phyloP scores from a whole-genome alignment of 2,329 filamentous ascomycete genomes.

The Lizonia empirigonia region DNA sequence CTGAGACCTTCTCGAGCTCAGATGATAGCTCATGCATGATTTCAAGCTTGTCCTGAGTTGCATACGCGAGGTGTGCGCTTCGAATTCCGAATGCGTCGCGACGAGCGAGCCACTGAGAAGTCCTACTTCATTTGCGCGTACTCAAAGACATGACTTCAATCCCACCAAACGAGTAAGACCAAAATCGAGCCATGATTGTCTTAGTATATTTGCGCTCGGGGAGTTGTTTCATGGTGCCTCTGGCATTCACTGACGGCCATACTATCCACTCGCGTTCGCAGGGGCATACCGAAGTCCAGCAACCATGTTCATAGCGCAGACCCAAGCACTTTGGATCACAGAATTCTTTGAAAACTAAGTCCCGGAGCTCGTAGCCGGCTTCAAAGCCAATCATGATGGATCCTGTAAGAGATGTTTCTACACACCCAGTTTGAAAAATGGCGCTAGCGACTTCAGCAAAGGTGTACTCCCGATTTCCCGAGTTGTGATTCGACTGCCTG shows the following conservation, averaged over 20 bases:
- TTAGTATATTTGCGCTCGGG: too few species aligned
- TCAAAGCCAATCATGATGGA: constrained; percentile 5
- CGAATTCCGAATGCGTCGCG: neutral
- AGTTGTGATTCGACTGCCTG: constrained; percentile 39
- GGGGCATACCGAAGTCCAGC: constrained; percentile 48
- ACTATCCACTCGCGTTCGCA: constrained; percentile 50
- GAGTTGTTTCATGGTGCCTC: constrained; percentile 53
- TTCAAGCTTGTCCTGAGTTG: neutral
- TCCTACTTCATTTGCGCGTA: too few species aligned
- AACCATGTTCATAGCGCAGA: constrained; percentile 44
- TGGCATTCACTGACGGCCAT: constrained; percentile 36
- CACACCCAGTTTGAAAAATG: constrained; percentile 41
- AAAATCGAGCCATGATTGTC: too few species aligned
- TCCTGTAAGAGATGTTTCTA: constrained; percentile 36
- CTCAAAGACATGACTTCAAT: too few species aligned
- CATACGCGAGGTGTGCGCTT: too few species aligned
- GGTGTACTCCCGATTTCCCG: constrained; percentile 38
- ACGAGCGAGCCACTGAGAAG: too few species aligned
- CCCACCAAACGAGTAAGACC: too few species aligned
- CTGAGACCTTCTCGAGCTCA: neutral
- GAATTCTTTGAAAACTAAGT: constrained; percentile 66
- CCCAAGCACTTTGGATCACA: constrained; percentile 56
- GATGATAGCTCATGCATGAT: neutral
- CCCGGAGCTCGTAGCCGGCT: neutral
- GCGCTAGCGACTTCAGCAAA: constrained; percentile 37